phyloP scores from a whole-genome alignment of 345 rosid genomes.

The Brassica nigra region DNA sequence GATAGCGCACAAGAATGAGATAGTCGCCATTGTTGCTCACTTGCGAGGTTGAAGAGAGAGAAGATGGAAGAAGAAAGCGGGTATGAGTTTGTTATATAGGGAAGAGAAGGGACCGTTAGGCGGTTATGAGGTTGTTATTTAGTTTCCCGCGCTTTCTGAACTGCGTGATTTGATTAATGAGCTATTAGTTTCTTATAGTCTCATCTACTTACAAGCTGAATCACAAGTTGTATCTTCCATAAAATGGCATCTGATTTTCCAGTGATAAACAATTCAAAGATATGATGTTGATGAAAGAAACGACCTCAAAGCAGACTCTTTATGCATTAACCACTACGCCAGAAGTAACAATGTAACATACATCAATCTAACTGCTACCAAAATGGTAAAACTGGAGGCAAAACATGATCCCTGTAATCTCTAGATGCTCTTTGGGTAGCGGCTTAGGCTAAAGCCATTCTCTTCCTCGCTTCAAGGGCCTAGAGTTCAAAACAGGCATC shows the following conservation, averaged over 20 bases:
- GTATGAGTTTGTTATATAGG: constrained; percentile 12
- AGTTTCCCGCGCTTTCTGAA: constrained; percentile 8
- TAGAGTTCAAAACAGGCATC: constrained; percentile 15
- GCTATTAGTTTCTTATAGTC: background rate
- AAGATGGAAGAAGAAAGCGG: constrained; percentile 18
- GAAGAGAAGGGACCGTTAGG: background rate
- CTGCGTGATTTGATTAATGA: background rate
- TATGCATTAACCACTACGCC: background rate
- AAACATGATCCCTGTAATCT: background rate
- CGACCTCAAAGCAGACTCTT: background rate
- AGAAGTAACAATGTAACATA: constrained; percentile 4
- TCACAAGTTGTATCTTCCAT: background rate
- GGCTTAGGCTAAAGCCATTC: constrained; percentile 30
- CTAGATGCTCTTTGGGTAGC: background rate
- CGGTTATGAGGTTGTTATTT: constrained; percentile 5
- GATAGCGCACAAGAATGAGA: constrained; percentile 14
- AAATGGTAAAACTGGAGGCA: constrained; percentile 3
- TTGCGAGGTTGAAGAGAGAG: background rate
- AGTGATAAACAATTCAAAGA: background rate
- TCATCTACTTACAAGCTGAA: background rate
- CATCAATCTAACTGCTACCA: constrained; percentile 17
- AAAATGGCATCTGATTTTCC: background rate
- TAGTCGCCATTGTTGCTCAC: constrained; percentile 24
- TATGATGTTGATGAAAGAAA: background rate
- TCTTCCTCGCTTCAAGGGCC: constrained; percentile 31